Evolutionary conservation across 2,329 filamentous ascomycete genomes (phyloP), one percentile per base, ranked within the genome.

Genomic region (Ophiosphaerella korrae): DNA sequence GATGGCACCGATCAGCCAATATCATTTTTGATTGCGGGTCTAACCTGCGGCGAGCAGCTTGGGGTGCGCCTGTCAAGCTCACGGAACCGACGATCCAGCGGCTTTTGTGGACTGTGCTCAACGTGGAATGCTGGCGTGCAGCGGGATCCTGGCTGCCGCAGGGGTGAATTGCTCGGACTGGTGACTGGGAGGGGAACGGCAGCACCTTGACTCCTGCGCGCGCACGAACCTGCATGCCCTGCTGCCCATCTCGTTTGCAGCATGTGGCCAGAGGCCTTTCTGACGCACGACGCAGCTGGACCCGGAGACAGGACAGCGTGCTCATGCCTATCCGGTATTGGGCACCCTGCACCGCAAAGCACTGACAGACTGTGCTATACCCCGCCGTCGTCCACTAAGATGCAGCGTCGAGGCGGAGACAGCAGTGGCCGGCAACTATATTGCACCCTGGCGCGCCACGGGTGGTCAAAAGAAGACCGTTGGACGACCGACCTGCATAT

Each of bases 1-100:
- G 62, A 59, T 68, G 48, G 65, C 64, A 68, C 64, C 59, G 58
- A 67, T 71, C 68, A 68, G 53, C 63, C 66, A 73, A 74, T 74
- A 68, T 72, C 62, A 45, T 48, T 60, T 66, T 70, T 70, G 66
- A 73, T 73, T 72, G 60, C 63, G 56, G 59, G 62, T 60, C 61
- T 64, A 64, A 62, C 50, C 63, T 58, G 61, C 66, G 66, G 60
- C 59, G 63, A 66, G 60, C 59, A 63, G 52, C 59, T 61, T 62
- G 59, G 63, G 58, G 61, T 66, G 66, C 57, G 64, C 63, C 63
- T 60, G 63, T 69, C 67, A 67, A 67, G 64, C 60, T 67, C 58
- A 58, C 63, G 62, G 67, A 63, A 66, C 58, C 59, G 63, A 66
- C 59, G 66, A 71, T 70, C 62, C 67, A 71, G 61, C 63, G 58